Conservation (phyloP, 129 eudicot species). For the Deinandra increscens region DNA sequence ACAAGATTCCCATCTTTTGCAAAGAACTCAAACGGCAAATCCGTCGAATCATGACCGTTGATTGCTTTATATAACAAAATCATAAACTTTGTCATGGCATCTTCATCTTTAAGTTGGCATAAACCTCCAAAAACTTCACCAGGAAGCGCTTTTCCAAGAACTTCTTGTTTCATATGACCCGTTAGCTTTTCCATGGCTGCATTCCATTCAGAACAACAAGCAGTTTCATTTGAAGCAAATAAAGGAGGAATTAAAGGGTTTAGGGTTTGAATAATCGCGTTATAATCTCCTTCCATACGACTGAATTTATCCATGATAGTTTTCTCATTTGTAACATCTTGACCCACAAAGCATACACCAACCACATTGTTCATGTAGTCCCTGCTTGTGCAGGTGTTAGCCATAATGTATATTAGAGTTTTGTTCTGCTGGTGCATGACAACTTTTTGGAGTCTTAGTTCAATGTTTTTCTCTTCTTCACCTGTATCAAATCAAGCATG, state of each 20-base stretch:
- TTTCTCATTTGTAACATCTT: slow-evolving; percentile 63
- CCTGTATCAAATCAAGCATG: slow-evolving; percentile 44
- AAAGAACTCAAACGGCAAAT: slow-evolving; percentile 50
- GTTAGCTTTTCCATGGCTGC: slow-evolving; percentile 62
- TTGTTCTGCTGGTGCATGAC: slow-evolving; percentile 32
- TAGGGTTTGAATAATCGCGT: slow-evolving; percentile 47
- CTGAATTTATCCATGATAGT: slow-evolving; percentile 50
- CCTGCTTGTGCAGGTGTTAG: slow-evolving; percentile 58
- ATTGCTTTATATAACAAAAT: slow-evolving; percentile 46
- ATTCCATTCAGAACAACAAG: slow-evolving; percentile 74
- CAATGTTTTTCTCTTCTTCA: slow-evolving; percentile 59
- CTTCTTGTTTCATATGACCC: slow-evolving; percentile 50
- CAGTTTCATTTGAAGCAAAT: slow-evolving; percentile 60
- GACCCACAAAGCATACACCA: slow-evolving; percentile 74
- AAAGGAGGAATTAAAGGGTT: slow-evolving; percentile 65
- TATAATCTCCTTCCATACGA: slow-evolving; percentile 61
- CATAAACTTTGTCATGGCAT: slow-evolving; percentile 43
- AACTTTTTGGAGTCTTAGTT: slow-evolving; percentile 45
- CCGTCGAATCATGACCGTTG: slow-evolving; percentile 49
- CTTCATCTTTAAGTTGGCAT: slow-evolving; percentile 51
- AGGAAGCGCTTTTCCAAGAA: slow-evolving; percentile 52
- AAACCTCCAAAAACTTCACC: slow-evolving; percentile 66
- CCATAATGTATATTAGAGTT: slow-evolving; percentile 40
- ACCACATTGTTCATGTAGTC: slow-evolving; percentile 52
- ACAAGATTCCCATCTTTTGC: slow-evolving; percentile 41